Conservation (phyloP, 257 asterid species). For the Rubia yunnanensis region DNA sequence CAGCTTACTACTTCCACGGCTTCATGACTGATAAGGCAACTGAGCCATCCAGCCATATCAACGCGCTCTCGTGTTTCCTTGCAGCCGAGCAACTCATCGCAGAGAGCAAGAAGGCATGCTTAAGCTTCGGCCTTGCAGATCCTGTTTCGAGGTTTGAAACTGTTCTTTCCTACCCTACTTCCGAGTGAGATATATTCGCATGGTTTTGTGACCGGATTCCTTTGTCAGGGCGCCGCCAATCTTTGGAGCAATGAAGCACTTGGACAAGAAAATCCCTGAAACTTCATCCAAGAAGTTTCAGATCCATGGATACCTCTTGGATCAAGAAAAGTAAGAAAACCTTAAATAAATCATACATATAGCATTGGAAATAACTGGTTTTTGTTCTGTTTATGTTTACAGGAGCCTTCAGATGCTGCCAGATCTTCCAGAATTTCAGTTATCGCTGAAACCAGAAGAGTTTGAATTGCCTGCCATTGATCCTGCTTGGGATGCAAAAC, state of each 20-base stretch:
- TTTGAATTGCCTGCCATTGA: constrained; percentile 48
- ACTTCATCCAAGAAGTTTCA: constrained; percentile 63
- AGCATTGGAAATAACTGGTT: not conserved
- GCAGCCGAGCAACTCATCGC: constrained; percentile 61
- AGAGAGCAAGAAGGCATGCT: constrained; percentile 73
- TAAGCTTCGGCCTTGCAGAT: constrained; percentile 68
- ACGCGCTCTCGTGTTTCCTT: constrained; percentile 57
- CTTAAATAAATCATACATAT: not conserved
- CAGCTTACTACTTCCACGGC: constrained; percentile 81
- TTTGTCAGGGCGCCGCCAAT: constrained; percentile 53
- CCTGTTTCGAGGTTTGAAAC: constrained; percentile 61
- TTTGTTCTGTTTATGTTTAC: constrained; percentile 7
- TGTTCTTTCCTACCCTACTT: not conserved
- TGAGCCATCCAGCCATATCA: constrained; percentile 52
- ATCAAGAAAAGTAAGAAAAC: constrained; percentile 51
- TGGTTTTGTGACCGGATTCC: not conserved
- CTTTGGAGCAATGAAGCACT: constrained; percentile 77
- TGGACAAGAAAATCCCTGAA: constrained; percentile 73
- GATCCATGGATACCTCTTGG: constrained; percentile 61
- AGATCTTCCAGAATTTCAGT: constrained; percentile 72
- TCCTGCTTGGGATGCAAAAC: constrained; percentile 48
- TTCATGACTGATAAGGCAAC: constrained; percentile 56
- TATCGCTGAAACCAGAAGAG: constrained; percentile 74
- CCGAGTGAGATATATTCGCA: not conserved
- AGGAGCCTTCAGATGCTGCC: constrained; percentile 46